These are phyloP conservation scores for Beauveria sp. DNA, from an alignment of 2,329 filamentous ascomycete genomes.

Conservation along the genomic window DNA sequence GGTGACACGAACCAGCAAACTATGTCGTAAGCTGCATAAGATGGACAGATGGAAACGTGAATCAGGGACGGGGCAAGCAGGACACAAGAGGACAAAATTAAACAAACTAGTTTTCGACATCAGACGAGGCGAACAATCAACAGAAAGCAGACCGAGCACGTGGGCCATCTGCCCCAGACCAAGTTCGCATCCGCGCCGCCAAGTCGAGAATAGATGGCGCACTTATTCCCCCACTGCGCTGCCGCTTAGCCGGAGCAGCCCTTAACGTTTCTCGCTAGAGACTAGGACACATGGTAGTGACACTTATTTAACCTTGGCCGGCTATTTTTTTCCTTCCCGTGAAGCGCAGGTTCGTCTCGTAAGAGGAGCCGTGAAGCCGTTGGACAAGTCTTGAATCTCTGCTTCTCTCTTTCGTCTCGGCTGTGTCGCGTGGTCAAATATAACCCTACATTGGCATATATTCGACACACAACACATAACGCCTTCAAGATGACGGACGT, in stretches of 20 bases:
- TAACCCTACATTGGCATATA: neutral
- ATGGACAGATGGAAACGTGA: neutral
- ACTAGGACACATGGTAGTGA: neutral
- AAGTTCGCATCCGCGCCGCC: neutral
- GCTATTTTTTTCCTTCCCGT: neutral
- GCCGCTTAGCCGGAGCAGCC: constrained; percentile 6
- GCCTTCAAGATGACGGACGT: neutral
- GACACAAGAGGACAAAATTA: neutral
- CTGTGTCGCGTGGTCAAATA: constrained; percentile 1
- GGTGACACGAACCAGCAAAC: neutral
- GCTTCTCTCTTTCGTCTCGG: neutral
- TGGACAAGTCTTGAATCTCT: neutral
- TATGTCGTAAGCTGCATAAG: neutral
- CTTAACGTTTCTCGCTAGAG: neutral
- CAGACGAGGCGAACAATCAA: neutral
- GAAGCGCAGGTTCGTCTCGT: neutral
- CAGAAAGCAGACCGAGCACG: neutral
- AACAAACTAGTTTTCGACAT: neutral
- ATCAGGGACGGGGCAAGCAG: neutral
- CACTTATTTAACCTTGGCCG: neutral
- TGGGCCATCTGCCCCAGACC: constrained; percentile 3
- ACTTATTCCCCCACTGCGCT: constrained; percentile 7
- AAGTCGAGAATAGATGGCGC: neutral
- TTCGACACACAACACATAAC: neutral
- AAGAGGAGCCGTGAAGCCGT: neutral